These are phyloP conservation scores for Venturia oleaginea DNA, from an alignment of 2,329 filamentous ascomycete genomes.

Conservation along the genomic window DNA sequence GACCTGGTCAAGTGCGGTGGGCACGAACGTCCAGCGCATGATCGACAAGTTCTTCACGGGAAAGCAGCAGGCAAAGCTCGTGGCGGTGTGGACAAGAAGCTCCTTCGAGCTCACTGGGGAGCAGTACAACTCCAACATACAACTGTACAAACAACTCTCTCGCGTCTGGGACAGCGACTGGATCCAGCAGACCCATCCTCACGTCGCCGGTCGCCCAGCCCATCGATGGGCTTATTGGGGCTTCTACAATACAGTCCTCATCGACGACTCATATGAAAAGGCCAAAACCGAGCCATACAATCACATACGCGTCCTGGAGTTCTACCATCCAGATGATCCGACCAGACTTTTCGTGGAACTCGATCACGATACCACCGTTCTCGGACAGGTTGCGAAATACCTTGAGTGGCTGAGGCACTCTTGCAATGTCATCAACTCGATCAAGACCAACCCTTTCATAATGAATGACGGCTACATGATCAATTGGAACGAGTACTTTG, in stretches of 20 bases:
- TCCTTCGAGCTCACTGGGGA: background rate
- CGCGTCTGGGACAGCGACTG: background rate
- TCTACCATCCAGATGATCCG: background rate
- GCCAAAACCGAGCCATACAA: conserved; percentile 9
- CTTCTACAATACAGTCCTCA: conserved; percentile 7
- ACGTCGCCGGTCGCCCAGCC: background rate
- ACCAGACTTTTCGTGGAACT: background rate
- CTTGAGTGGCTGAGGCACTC: background rate
- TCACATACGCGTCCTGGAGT: conserved; percentile 1
- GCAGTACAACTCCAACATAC: conserved; percentile 4
- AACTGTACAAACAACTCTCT: conserved; percentile 9
- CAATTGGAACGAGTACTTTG: background rate
- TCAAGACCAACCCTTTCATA: background rate
- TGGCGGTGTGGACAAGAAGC: conserved; percentile 6
- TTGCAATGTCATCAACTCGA: background rate
- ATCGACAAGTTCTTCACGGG: background rate
- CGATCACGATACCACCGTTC: background rate
- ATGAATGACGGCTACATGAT: background rate
- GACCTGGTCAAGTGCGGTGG: conserved; percentile 7
- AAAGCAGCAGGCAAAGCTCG: background rate
- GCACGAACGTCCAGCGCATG: background rate
- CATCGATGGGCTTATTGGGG: background rate
- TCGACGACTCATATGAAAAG: conserved; percentile 8
- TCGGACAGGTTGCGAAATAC: background rate
- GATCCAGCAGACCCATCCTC: conserved; percentile 7